Conservation (phyloP, 306 rosid species). For the Lathyrus oleraceus region DNA sequence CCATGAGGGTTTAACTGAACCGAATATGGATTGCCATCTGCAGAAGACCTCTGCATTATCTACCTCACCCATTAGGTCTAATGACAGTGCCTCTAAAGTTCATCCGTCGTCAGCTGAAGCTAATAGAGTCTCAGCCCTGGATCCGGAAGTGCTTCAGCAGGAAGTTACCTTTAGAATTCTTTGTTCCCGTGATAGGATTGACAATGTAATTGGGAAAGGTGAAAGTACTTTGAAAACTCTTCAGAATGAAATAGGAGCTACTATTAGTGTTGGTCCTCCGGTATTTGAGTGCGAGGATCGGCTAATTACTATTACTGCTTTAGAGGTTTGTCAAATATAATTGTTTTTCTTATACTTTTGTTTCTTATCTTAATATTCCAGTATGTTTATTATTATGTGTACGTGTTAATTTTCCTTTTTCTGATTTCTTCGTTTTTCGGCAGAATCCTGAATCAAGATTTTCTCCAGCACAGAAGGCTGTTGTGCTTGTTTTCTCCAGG, state of each 20-base stretch:
- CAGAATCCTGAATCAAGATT: constrained; percentile 73
- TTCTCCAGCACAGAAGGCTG: constrained; percentile 86
- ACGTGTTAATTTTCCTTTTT: constrained; percentile 2
- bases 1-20: constrained; percentile 41
- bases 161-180: constrained; percentile 74
- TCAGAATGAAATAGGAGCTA: constrained; percentile 83
- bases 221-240: constrained; percentile 70
- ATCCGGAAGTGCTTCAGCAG: constrained; percentile 41
- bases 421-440: constrained; percentile 34
- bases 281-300: constrained; percentile 74
- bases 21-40: constrained; percentile 43
- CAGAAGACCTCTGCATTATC: constrained; percentile 50
- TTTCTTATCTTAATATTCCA: constrained; percentile 9
- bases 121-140: constrained; percentile 48
- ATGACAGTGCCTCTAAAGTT: constrained; percentile 50
- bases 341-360: constrained; percentile 25
- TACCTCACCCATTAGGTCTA: constrained; percentile 47
- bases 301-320: constrained; percentile 65
- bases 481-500: constrained; percentile 79
- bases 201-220: constrained; percentile 85
- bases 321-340: constrained; percentile 63
- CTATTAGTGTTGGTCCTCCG: constrained; percentile 61
- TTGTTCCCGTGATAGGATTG: constrained; percentile 69
- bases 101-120: constrained; percentile 53
- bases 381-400: constrained; percentile 12